These are phyloP conservation scores for Cronartium ribicola DNA, from an alignment of 1,284 basidiomycete species.

Conservation along the genomic window DNA sequence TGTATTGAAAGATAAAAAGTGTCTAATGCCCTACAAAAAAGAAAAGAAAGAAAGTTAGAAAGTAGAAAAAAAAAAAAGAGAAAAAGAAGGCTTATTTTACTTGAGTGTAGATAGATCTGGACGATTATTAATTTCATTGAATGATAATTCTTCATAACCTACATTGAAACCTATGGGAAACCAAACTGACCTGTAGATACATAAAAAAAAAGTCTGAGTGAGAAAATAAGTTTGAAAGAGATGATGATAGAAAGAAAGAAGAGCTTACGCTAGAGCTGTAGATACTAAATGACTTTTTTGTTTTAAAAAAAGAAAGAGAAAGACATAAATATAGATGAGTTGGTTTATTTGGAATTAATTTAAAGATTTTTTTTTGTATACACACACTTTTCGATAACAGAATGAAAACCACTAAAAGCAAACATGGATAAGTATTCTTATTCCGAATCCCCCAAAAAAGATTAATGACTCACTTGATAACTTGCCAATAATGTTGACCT, in stretches of 20 bases:
- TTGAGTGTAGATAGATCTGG: slow-evolving; percentile 27
- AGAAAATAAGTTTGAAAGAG: not conserved
- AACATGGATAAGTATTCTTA: not conserved
- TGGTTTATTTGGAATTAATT: no score
- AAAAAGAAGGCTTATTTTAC: not conserved
- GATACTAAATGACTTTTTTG: slow-evolving; percentile 23
- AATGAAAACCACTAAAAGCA: slow-evolving; percentile 22
- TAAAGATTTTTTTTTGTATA: no score
- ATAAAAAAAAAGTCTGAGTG: not conserved
- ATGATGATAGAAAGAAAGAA: not conserved
- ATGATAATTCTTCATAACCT: slow-evolving; percentile 30
- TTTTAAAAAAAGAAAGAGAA: not conserved
- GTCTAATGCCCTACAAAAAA: slow-evolving; percentile 28
- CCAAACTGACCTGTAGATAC: slow-evolving; percentile 16
- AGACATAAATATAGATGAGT: not conserved
- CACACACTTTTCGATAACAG: slow-evolving; percentile 36
- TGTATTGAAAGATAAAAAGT: slow-evolving; percentile 24
- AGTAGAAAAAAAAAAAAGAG: not conserved
- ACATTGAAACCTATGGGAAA: slow-evolving; percentile 38
- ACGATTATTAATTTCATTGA: slow-evolving; percentile 13
- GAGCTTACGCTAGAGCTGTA: slow-evolving; percentile 32
- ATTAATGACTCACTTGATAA: slow-evolving; percentile 20
- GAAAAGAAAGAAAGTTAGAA: not conserved
- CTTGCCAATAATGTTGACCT: slow-evolving; percentile 20
- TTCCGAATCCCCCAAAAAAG: slow-evolving; percentile 1